Percentiles rank a stretch among this genome's conserved stretches.
Evolutionary conservation across 768 basidiomycete species (phyloP).

Genomic region (Mycena pura): DNA sequence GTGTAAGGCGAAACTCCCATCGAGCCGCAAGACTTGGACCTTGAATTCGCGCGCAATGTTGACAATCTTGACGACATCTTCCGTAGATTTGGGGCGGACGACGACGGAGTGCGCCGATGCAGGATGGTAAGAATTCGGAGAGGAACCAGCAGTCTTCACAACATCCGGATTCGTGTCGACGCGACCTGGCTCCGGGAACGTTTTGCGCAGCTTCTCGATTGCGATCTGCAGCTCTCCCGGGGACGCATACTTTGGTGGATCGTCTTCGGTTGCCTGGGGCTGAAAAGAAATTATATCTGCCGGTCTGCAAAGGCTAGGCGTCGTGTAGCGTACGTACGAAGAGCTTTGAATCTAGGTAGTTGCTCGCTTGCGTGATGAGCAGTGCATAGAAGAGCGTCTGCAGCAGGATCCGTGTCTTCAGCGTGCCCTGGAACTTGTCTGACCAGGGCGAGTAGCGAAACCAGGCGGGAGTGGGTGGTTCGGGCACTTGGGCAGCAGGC

Average conservation of each 20-base stretch:
- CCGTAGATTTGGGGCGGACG: constrained; percentile 66
- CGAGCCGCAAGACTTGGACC: neutral
- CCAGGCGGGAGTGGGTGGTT: constrained; percentile 8
- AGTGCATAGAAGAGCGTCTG: constrained; percentile 47
- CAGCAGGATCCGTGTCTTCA: constrained; percentile 38
- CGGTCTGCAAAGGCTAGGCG: neutral
- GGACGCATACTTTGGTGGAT: constrained; percentile 48
- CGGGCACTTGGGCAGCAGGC: neutral
- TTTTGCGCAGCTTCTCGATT: constrained; percentile 56
- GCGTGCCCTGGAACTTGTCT: constrained; percentile 41
- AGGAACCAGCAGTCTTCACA: constrained; percentile 66
- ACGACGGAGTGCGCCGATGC: constrained; percentile 62
- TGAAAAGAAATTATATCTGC: constrained; percentile 1
- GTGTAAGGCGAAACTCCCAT: neutral
- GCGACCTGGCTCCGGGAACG: constrained; percentile 52
- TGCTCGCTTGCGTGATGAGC: constrained; percentile 39
- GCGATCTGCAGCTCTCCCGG: constrained; percentile 54
- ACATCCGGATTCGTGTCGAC: constrained; percentile 60
- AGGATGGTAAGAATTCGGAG: constrained; percentile 73
- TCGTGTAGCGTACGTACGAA: constrained; percentile 36
- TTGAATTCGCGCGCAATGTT: constrained; percentile 75
- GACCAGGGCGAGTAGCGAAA: constrained; percentile 51
- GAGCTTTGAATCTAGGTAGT: constrained; percentile 34
- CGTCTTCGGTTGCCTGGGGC: constrained; percentile 11
- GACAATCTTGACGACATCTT: constrained; percentile 84